Evolutionary conservation across 768 basidiomycete genomes (phyloP).

Genomic region (Pleurotus pulmonarius): DNA sequence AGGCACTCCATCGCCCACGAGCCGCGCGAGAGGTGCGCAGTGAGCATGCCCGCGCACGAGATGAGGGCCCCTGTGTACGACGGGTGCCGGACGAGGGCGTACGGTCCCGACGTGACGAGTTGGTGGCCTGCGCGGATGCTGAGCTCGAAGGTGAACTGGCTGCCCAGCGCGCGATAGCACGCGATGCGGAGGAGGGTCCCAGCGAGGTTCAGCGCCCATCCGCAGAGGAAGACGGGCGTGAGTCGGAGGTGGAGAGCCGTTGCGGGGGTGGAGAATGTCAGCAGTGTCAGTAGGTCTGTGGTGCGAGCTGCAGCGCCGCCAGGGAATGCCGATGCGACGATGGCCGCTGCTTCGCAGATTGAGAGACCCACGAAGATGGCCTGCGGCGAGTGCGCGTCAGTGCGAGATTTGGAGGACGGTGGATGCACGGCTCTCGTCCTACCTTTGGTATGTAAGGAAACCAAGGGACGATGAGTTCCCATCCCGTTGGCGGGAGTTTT

Average conservation of each 20-base stretch:
- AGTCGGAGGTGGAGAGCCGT: conserved; percentile 9
- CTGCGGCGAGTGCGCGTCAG: neutral
- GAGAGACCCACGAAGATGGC: neutral
- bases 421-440: neutral
- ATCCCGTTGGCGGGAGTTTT: neutral
- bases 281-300: neutral
- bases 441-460: neutral
- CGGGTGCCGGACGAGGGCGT: conserved; percentile 38
- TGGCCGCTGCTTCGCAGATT: neutral
- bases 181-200: conserved; percentile 30
- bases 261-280: conserved; percentile 11
- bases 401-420: no score
- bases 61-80: conserved; percentile 26
- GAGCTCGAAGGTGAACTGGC: conserved; percentile 36
- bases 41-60: conserved; percentile 22
- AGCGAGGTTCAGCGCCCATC: conserved; percentile 19
- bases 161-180: conserved; percentile 33
- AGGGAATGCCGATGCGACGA: neutral
- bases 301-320: neutral
- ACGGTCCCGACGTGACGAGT: conserved; percentile 36
- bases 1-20: conserved; percentile 26
- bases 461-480: neutral
- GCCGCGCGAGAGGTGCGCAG: conserved; percentile 25
- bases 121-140: conserved; percentile 29
- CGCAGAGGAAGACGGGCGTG: conserved; percentile 24